Conservation (phyloP, 176 grass and related monocot species). For the Metroxylon sagu region DNA sequence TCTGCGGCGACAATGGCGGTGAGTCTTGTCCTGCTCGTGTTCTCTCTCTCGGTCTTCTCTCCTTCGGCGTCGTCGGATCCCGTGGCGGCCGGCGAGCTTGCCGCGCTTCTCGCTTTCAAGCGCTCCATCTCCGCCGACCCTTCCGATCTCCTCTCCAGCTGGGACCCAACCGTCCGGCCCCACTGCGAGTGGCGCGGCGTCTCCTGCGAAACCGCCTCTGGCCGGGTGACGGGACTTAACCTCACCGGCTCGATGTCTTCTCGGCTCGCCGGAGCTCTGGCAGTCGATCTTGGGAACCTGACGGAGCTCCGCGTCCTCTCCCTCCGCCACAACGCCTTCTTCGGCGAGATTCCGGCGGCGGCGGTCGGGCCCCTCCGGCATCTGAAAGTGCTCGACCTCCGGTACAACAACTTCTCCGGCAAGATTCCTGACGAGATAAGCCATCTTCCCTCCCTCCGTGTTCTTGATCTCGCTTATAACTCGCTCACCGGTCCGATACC, state of each 20-base stretch:
- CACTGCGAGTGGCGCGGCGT: slow-evolving; percentile 53
- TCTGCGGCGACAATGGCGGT: slow-evolving; percentile 22
- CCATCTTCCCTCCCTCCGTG: slow-evolving; percentile 27
- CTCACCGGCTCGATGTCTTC: slow-evolving; percentile 9
- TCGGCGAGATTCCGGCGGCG: slow-evolving; percentile 30
- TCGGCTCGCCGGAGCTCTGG: slow-evolving; percentile 32
- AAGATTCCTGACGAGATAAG: slow-evolving; percentile 20
- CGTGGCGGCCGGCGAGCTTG: slow-evolving; percentile 1
- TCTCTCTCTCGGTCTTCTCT: slow-evolving; percentile 5
- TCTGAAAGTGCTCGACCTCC: slow-evolving; percentile 15
- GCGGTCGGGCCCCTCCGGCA: slow-evolving; percentile 5
- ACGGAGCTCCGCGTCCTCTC: slow-evolving; percentile 37
- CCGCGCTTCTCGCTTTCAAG: slow-evolving; percentile 43
- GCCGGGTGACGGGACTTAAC: slow-evolving; percentile 25
- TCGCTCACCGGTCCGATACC: slow-evolving; percentile 17
- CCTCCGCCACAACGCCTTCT: slow-evolving; percentile 37
- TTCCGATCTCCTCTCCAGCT: slow-evolving; percentile 22
- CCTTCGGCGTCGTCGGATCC: background rate
- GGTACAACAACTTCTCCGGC: slow-evolving; percentile 15
- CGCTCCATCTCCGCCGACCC: slow-evolving; percentile 36
- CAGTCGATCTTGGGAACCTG: slow-evolving; percentile 8
- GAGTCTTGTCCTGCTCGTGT: slow-evolving; percentile 5
- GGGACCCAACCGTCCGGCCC: slow-evolving; percentile 12
- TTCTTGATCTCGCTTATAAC: slow-evolving; percentile 36
- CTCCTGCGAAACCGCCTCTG: slow-evolving; percentile 28